phyloP scores from a whole-genome alignment of 345 rosid genomes.

The Laguncularia racemosa region DNA sequence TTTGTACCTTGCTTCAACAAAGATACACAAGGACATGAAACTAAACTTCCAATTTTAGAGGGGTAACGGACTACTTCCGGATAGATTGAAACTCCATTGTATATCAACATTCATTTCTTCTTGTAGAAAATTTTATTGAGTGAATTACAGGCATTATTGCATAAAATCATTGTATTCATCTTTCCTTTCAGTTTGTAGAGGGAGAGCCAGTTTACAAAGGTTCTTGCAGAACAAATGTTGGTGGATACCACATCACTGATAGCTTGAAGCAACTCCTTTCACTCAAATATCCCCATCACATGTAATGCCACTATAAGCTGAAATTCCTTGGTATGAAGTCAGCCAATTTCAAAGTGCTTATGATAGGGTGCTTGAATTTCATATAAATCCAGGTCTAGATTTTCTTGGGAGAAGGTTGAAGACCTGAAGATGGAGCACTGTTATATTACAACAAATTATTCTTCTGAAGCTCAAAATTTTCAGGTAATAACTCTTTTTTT shows the following conservation, averaged over 20 bases:
- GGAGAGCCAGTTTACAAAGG: slow-evolving; percentile 87
- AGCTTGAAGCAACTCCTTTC: slow-evolving; percentile 90
- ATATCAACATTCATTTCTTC: too few relatives aligned
- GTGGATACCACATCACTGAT: slow-evolving; percentile 88
- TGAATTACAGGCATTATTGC: too few relatives aligned
- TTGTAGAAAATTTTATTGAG: too few relatives aligned
- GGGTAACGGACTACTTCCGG: too few relatives aligned
- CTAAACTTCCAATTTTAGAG: neutral
- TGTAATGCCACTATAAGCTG: slow-evolving; percentile 30
- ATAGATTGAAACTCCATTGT: too few relatives aligned
- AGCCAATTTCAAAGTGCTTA: too few relatives aligned
- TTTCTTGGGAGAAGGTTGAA: slow-evolving; percentile 95
- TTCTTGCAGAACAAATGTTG: slow-evolving; percentile 76
- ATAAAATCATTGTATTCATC: neutral
- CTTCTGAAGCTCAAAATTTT: slow-evolving; percentile 62
- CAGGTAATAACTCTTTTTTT: slow-evolving; percentile 35
- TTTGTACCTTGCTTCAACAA: neutral
- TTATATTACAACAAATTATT: slow-evolving; percentile 68
- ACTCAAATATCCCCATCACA: slow-evolving; percentile 85
- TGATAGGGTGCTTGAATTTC: neutral
- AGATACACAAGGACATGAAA: neutral
- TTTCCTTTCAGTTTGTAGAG: slow-evolving; percentile 53
- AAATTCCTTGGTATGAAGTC: too few relatives aligned
- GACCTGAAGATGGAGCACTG: slow-evolving; percentile 95
- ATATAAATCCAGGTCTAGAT: slow-evolving; percentile 47